Conservation (phyloP, 139 green algal species). For the Chlamydomonas schloesseri region DNA sequence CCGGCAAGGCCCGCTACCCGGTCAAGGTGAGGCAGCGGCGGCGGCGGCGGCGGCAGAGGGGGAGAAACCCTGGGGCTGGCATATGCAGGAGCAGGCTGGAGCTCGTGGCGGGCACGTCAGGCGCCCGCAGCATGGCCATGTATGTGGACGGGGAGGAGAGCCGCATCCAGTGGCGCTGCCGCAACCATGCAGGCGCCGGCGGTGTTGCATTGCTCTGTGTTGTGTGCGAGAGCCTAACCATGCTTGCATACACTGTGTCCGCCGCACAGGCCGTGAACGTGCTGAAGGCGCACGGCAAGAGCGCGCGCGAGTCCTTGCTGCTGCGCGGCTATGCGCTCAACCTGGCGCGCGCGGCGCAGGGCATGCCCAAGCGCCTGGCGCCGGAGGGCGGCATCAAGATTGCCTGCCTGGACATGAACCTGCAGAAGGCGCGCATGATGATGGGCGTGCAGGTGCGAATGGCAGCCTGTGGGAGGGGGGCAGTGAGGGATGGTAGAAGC, state of each 20-base stretch:
- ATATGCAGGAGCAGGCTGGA: too few relatives aligned
- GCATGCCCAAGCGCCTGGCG: slow-evolving; percentile 57
- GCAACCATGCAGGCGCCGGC: too few relatives aligned
- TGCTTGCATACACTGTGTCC: too few relatives aligned
- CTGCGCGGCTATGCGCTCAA: slow-evolving; percentile 98
- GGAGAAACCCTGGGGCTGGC: too few relatives aligned
- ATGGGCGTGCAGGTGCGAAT: slow-evolving; percentile 86
- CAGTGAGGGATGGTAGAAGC: neutral
- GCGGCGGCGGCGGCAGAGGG: neutral
- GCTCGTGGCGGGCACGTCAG: too few relatives aligned
- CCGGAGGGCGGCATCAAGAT: slow-evolving; percentile 68
- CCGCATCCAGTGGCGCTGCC: too few relatives aligned
- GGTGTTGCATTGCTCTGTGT: too few relatives aligned
- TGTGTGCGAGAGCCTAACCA: too few relatives aligned
- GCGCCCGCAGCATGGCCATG: too few relatives aligned
- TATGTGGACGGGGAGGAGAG: too few relatives aligned
- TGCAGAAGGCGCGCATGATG: slow-evolving; percentile 91
- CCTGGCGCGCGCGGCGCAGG: slow-evolving; percentile 88
- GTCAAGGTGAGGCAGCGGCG: slow-evolving; percentile 69
- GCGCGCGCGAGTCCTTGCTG: slow-evolving; percentile 84
- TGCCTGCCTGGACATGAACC: slow-evolving; percentile 96
- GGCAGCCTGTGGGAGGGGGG: neutral
- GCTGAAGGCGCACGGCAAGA: slow-evolving; percentile 97
- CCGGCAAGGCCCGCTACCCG: slow-evolving; percentile 82
- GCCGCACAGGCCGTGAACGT: slow-evolving; percentile 98